Percentiles rank a stretch among this genome's conserved stretches.
Evolutionary conservation across 306 rosid species (phyloP).

Genomic region (Psophocarpus tetragonolobus): DNA sequence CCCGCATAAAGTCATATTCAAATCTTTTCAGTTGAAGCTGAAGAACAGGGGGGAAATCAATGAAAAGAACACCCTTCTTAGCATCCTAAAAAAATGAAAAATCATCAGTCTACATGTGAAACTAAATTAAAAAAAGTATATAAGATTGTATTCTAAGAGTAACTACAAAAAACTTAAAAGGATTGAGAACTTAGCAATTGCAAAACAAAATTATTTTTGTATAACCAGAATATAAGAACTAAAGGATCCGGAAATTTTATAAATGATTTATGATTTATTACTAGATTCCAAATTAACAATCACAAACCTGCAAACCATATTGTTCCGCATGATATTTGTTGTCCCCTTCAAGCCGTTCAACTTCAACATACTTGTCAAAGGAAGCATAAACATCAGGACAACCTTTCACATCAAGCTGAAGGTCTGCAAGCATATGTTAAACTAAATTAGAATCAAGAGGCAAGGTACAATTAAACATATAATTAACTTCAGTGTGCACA

Average conservation of each 20-base stretch:
- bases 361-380: constrained; percentile 98
- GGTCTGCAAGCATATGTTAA: constrained; percentile 58
- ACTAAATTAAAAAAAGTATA: background rate
- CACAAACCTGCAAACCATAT: constrained; percentile 88
- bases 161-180: constrained; percentile 14
- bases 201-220: constrained; percentile 35
- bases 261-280: background rate
- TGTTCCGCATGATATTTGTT: constrained; percentile 97
- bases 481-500: constrained; percentile 10
- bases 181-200: constrained; percentile 7
- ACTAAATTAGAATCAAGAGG: constrained; percentile 35
- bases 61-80: constrained; percentile 92
- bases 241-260: background rate
- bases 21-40: constrained; percentile 98
- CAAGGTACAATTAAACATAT: constrained; percentile 8
- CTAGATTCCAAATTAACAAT: background rate
- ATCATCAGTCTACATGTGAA: constrained; percentile 1
- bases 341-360: constrained; percentile 96
- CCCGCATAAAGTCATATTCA: constrained; percentile 97
- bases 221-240: background rate
- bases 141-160: constrained; percentile 8
- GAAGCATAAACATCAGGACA: constrained; percentile 97
- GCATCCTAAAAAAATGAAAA: constrained; percentile 77
- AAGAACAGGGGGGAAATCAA: constrained; percentile 97
- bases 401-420: constrained; percentile 99